Base-by-base conservation (phyloP, 257 asterid species). In the Dorcoceras hygrometricum region DNA sequence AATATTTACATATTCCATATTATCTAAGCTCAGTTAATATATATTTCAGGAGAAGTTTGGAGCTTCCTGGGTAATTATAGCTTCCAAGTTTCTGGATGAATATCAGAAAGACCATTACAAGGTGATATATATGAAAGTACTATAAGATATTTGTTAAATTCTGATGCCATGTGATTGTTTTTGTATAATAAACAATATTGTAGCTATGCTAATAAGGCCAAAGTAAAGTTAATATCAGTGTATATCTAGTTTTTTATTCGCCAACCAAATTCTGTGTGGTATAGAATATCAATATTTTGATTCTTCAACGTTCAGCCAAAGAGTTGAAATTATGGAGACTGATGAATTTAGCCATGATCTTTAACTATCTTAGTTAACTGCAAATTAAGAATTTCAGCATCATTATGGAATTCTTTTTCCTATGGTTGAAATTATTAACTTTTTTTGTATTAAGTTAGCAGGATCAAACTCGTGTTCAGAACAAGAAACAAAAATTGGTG, bases 41-140 rank as follows among this genome's bases (percentile, higher is more conserved):
- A 70, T 50, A 39, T 86, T 77, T 69, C 88, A 93, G 99, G 96
- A 90, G 59, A 90, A 79, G 68, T 88, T 94, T 65, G 99, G 95
- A 73, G 83, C 83, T 75, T 82, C 90, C 50, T 90, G 97, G 99
- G 73, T 83, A 36, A 72, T 88, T 39, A 73, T 90, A 57, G 92
- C 99, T 70, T 86, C 99, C 66, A 81, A 60, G 63, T 94, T 94
- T 71, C 61, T 94, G 68, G 73, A 88, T 57, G 97, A 85, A 82
- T 71, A 57, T 70, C 86, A 88, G 78, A 88, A 88, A 81, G 93
- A 82, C 68, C 80, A 70, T 28, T 94, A 82, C 18, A 91, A 87
- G 99, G 99, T 94, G 75, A 78, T 68, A 31, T 57, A 63, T 53
- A 39, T 39, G 2, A 12, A 39, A 39, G 18, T 2, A 39, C 11